Conservation (phyloP, 2,329 filamentous ascomycete genomes). For the Colletotrichum lindemuthianum region DNA sequence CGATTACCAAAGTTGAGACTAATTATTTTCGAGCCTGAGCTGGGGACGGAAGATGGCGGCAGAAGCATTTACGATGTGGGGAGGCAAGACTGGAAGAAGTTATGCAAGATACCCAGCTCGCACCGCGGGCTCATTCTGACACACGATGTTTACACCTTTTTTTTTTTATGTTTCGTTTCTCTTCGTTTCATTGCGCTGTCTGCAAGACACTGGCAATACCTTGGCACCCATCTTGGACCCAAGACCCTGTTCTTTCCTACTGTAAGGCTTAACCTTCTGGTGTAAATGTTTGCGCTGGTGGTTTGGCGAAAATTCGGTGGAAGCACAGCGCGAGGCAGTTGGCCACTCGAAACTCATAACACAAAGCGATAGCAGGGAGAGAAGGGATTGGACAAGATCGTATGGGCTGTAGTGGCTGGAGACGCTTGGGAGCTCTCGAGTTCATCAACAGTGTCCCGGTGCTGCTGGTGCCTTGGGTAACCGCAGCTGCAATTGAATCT, state of each 20-base stretch:
- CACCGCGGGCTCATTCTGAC: constrained; percentile 49
- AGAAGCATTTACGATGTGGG: constrained; percentile 13
- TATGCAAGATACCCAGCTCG: constrained; percentile 54
- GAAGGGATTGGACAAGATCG: background rate
- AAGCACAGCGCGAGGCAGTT: background rate
- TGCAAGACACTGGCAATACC: constrained; percentile 22
- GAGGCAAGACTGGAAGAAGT: constrained; percentile 38
- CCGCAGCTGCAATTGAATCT: constrained; percentile 31
- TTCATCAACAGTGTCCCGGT: constrained; percentile 8
- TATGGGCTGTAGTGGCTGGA: background rate
- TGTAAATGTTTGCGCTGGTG: constrained; percentile 30
- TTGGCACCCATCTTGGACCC: constrained; percentile 15
- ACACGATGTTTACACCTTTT: constrained; percentile 40
- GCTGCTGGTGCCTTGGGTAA: constrained; percentile 21
- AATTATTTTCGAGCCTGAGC: constrained; percentile 38
- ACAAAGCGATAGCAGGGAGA: background rate
- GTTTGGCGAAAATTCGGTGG: constrained; percentile 15
- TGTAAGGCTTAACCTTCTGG: constrained; percentile 27
- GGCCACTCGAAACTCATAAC: background rate
- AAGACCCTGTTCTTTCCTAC: constrained; percentile 18
- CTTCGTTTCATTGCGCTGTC: constrained; percentile 32
- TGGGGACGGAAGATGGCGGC: constrained; percentile 36
- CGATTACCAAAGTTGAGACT: constrained; percentile 32
- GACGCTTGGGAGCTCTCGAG: background rate
- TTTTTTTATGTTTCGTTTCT: constrained; percentile 30